phyloP scores from a whole-genome alignment of 805 yeast species.

The Candida palmyrensis region DNA sequence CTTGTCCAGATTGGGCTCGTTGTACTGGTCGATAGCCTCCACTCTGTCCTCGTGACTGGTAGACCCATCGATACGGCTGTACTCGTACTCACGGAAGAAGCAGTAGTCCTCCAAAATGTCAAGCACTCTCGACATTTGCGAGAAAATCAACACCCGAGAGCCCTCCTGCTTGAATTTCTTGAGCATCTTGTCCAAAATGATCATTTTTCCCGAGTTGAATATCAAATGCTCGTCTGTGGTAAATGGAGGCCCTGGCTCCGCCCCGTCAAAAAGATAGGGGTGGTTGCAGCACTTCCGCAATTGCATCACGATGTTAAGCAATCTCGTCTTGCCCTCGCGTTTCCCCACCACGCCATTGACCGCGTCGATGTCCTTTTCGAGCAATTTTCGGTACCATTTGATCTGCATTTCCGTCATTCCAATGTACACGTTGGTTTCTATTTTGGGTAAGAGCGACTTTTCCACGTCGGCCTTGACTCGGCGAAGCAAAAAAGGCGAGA shows the following conservation, averaged over 20 bases:
- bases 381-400: conserved; percentile 81
- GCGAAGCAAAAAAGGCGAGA: conserved; percentile 82
- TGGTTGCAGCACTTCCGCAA: conserved; percentile 95
- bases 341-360: conserved; percentile 95
- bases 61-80: conserved; percentile 91
- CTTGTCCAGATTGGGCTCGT: conserved; percentile 73
- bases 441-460: conserved; percentile 82
- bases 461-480: conserved; percentile 93
- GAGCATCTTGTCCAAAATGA: conserved; percentile 77
- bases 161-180: conserved; percentile 70
- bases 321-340: conserved; percentile 85
- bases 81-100: conserved; percentile 72
- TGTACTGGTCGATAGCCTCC: conserved; percentile 87
- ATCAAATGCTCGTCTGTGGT: conserved; percentile 94
- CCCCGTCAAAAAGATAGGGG: conserved; percentile 97
- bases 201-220: conserved; percentile 87
- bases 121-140: conserved; percentile 87
- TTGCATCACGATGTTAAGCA: conserved; percentile 94
- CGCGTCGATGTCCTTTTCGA: conserved; percentile 93
- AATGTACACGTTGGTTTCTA: conserved; percentile 82
- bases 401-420: conserved; percentile 96
- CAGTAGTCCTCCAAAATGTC: conserved; percentile 94
- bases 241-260: conserved; percentile 97
- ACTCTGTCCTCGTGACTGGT: conserved; percentile 92
- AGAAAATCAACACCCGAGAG: conserved; percentile 84